A percentile compares a stretch with the other conserved stretches of the same genome.
These are phyloP conservation scores for Hysterium pulicare DNA, from an alignment of 2,329 filamentous ascomycete species.

Conservation along the genomic window DNA sequence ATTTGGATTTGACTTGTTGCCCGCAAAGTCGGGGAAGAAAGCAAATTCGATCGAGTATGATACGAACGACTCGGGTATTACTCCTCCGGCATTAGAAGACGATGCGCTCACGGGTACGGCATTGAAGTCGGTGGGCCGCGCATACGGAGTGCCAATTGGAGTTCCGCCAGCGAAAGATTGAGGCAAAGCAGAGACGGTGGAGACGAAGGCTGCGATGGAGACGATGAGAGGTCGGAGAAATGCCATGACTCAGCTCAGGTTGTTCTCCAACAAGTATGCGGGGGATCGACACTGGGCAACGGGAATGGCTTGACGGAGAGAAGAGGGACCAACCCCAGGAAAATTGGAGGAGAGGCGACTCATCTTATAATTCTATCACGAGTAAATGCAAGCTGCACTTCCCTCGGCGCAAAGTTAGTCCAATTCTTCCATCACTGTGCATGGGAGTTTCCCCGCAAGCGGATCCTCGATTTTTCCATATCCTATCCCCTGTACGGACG, in stretches of 20 bases:
- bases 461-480: background rate
- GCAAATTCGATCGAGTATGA: slow-evolving; percentile 53
- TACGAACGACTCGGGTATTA: slow-evolving; percentile 45
- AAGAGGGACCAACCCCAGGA: background rate
- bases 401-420: no score
- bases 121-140: background rate
- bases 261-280: slow-evolving; percentile 1
- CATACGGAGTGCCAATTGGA: background rate
- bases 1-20: slow-evolving; percentile 56
- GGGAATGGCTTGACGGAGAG: background rate
- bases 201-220: no score
- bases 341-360: background rate
- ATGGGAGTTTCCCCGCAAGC: no score
- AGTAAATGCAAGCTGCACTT: no score
- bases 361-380: background rate
- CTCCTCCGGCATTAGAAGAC: slow-evolving; percentile 19
- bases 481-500: background rate
- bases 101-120: slow-evolving; percentile 4
- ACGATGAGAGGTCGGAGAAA: background rate
- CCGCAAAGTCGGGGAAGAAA: slow-evolving; percentile 53
- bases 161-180: background rate
- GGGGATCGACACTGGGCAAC: slow-evolving; percentile 3
- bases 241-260: background rate
- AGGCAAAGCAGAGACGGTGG: background rate
- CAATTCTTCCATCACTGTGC: no score